Base-by-base conservation (phyloP, 257 asterid species). In the Sherardia arvensis region DNA sequence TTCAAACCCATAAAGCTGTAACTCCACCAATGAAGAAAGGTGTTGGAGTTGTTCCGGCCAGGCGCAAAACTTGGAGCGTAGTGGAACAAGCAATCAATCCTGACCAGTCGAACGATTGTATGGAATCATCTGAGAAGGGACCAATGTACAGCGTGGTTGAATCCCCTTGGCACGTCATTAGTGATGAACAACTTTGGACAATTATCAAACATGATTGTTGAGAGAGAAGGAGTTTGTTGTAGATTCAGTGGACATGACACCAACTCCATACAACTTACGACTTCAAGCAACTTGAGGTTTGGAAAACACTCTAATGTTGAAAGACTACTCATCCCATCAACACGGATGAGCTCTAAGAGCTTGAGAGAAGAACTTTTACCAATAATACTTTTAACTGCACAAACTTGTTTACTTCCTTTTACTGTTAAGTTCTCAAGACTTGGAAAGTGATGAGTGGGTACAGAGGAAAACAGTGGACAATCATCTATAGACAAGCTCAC, bases 151-250 rank as follows among this genome's bases (percentile, higher is more conserved):
- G n/a, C n/a, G 26, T 9, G 33, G 8, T 56, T 26, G n/a, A 69
- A 36, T 22, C 62, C 55, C 32, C 34, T 26, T 7, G 71, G 59
- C 5, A 40, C 26, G 30, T 5, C 18, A 26, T n/a, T n/a, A n/a
- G n/a, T n/a, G n/a, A n/a, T n/a, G n/a, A n/a, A n/a, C n/a, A n/a
- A n/a, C n/a, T n/a, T 71, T 6, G 64, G 75, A 32, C 75, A 61
- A 11, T 29, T 0, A 23, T 1, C 0, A 22, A 65, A 22, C 6
- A 0, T 0, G 0, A 75, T 8, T 0, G 0, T 0, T 0, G 61
- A 53, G 23, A 68, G 66, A 51, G 30, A 26, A 53, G 68, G 69
- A 49, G 25, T 29, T 22, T 1, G 40, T 48, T 22, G 11, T 10
- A 71, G 25, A 53, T 62, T 33, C 5, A 45, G n/a, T 15, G 70